Evolutionary conservation across 306 rosid species (phyloP).

Genomic region (Sesbania bispinosa): DNA sequence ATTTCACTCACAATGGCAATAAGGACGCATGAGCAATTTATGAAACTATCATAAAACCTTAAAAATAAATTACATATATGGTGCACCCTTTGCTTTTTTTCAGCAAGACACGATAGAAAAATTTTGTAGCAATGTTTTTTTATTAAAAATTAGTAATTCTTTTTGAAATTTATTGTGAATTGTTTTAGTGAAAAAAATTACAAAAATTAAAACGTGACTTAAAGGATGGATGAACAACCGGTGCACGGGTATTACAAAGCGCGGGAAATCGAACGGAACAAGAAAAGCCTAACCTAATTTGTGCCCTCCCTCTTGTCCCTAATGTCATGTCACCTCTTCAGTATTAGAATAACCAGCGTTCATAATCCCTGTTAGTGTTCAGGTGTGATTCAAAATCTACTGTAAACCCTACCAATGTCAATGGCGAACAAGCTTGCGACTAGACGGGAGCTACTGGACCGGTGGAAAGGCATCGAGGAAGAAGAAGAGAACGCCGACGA

Average conservation of each 20-base stretch:
- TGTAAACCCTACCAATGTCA: constrained; percentile 15
- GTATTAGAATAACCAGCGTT: not conserved
- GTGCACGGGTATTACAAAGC: not conserved
- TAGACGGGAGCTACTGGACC: constrained; percentile 58
- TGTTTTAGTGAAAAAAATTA: no score
- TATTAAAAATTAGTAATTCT: no score
- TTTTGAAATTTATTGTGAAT: no score
- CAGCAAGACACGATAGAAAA: no score
- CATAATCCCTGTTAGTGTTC: not conserved
- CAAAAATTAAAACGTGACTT: no score
- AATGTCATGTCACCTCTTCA: not conserved
- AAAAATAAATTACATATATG: no score
- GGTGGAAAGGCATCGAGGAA: constrained; percentile 64
- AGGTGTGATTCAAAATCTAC: not conserved
- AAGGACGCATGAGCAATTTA: no score
- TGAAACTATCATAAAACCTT: no score
- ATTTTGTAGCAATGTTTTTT: no score
- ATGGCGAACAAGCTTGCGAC: constrained; percentile 46
- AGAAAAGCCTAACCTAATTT: not conserved
- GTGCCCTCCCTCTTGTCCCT: not conserved
- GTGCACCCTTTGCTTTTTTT: no score
- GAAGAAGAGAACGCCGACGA: constrained; percentile 49
- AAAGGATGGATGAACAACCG: no score
- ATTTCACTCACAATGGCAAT: no score
- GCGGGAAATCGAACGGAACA: not conserved